These are phyloP conservation scores for Apiosordaria backusii DNA, from an alignment of 495 filamentous ascomycete species.

Conservation along the genomic window DNA sequence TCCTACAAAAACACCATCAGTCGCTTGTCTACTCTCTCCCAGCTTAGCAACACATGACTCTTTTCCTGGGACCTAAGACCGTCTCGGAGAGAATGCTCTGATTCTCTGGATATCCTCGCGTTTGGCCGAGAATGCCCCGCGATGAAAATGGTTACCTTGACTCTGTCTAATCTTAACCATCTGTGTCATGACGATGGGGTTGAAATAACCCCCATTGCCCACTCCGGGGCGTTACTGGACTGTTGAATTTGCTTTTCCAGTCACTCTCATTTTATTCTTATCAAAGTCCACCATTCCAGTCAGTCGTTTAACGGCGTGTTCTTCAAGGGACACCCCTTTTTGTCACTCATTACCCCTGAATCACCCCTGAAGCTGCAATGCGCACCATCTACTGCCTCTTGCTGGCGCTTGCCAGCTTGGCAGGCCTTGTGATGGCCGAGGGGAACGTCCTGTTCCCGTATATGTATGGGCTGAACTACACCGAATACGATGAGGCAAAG, in stretches of 20 bases:
- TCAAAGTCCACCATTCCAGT: not conserved
- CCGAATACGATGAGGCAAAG: slow-evolving; percentile 18
- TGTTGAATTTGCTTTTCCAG: not conserved
- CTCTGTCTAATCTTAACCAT: slow-evolving; percentile 22
- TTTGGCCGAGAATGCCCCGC: slow-evolving; percentile 14
- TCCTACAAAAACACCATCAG: not conserved
- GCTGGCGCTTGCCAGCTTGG: slow-evolving; percentile 25
- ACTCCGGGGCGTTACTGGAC: not conserved
- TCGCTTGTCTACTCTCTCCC: not conserved
- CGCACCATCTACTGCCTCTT: slow-evolving; percentile 7
- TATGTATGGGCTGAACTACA: slow-evolving; percentile 22
- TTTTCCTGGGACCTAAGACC: slow-evolving; percentile 2
- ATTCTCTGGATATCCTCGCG: slow-evolving; percentile 1
- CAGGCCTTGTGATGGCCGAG: slow-evolving; percentile 11
- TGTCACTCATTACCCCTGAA: slow-evolving; percentile 11
- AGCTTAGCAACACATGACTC: not conserved
- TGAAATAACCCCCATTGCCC: slow-evolving; percentile 18
- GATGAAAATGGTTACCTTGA: slow-evolving; percentile 24
- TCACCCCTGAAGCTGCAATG: slow-evolving; percentile 17
- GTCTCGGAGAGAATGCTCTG: slow-evolving; percentile 12
- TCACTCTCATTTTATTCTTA: not conserved
- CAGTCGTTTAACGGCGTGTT: slow-evolving; percentile 15
- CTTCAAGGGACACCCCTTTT: slow-evolving; percentile 9
- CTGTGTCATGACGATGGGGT: not conserved
- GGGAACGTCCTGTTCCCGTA: slow-evolving; percentile 21